Percentiles rank a stretch among this genome's conserved stretches.
These are phyloP conservation scores for Backusella tarrabulga DNA, from an alignment of 192 early-diverging fungal species.

Conservation along the genomic window DNA sequence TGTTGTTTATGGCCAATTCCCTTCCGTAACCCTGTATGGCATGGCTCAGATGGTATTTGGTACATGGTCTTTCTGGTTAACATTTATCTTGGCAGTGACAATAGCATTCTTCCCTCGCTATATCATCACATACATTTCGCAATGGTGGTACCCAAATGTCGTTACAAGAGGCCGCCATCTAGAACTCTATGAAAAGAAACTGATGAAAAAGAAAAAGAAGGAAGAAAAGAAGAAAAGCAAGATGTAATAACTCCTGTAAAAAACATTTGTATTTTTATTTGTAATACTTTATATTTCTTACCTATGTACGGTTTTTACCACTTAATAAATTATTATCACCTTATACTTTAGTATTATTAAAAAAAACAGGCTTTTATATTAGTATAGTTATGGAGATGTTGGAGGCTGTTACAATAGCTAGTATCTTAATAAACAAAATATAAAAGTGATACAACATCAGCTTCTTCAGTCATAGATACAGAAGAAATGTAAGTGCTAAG, in stretches of 20 bases:
- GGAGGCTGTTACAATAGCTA: too few relatives aligned
- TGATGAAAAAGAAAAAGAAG: neutral
- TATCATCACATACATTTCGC: conserved; percentile 61
- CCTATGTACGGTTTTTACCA: neutral
- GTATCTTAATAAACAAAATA: too few relatives aligned
- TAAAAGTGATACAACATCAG: too few relatives aligned
- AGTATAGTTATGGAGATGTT: too few relatives aligned
- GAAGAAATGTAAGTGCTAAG: too few relatives aligned
- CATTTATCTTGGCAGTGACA: conserved; percentile 62
- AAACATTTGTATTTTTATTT: neutral
- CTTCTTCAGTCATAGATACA: too few relatives aligned
- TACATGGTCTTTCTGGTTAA: conserved; percentile 73
- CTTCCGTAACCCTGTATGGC: conserved; percentile 65
- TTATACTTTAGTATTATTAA: neutral
- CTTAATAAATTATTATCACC: neutral
- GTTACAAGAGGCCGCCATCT: neutral
- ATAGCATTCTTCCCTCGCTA: conserved; percentile 71
- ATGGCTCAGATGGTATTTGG: conserved; percentile 64
- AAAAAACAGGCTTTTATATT: neutral
- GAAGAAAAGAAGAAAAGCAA: conserved; percentile 2
- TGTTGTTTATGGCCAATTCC: conserved; percentile 57
- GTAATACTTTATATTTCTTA: neutral
- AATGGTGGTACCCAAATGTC: conserved; percentile 63
- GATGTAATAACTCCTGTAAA: neutral
- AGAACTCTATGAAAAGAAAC: neutral